Evolutionary conservation across 352 stramenopile genomes (phyloP), one percentile per base, ranked within the genome.

Genomic region (Saprolegnia parasitica): DNA sequence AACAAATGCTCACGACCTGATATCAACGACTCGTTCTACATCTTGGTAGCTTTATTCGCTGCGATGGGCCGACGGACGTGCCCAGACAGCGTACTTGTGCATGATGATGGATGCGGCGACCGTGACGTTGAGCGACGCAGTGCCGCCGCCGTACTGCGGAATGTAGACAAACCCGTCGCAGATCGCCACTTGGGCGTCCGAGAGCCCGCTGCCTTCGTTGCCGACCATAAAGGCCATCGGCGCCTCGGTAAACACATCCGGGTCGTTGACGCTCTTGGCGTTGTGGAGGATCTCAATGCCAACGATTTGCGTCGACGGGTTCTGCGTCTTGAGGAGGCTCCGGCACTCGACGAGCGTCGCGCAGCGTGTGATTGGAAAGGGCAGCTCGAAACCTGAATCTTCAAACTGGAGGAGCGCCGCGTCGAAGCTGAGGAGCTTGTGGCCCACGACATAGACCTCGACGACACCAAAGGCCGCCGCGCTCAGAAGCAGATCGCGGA

Each of bases 81-180:
- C 82, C 87, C 87, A 90, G 46, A 87, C 57, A 35, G 83, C 87
- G 74, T 97, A 98, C 71, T 83, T 82, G 73, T 99, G 90, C 72
- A 98, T 83, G 49, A 98, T 87, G 73, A 99, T 95, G 39, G 83
- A 97, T 13, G 88, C 90, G 8, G 94, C 94, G 21, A 98, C 93
- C 67, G 89, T 97, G 50, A 99, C 96, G 73, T 99, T 99, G 9
- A 99, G 83, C 71, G 90, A 98, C 21, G 93, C 95, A 4, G 94
- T 99, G 65, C 95, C 96, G 37, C 84, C 81, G 60, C 95, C 93
- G 72, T 97, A 98, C 74, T 99, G 96, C 18, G 90, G 90, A 72
- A 98, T 98, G 72, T 96, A 91, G 29, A 98, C 79, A 75, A 98
- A 98, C 32, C 81, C 77, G 76, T 98, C 89, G 75, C 96, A 99